Evolutionary conservation across 768 basidiomycete species (phyloP), one percentile per base, ranked within the genome.

Genomic region (Lactarius pseudohatsudake): DNA sequence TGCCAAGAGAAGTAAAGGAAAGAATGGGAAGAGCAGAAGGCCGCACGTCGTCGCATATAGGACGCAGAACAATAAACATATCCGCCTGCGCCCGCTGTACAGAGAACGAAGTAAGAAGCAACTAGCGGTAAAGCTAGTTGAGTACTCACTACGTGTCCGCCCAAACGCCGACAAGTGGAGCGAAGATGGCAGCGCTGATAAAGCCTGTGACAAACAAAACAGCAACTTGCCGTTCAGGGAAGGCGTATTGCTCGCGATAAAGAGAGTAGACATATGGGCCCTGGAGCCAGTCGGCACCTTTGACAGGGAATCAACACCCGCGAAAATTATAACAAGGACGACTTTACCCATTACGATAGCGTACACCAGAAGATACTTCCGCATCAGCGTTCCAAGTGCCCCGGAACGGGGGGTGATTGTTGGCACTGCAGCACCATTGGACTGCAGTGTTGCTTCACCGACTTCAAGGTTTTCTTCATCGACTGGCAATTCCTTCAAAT

Each of bases 121-220:
- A 22, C 28, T 13, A 32, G 30, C 34, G 26, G 11, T n/a, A 2
- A 32, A 57, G 18, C 18, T 34, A 8, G 40, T 4, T 18, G 15
- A 57, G 58, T 26, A 80, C 86, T 66, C 67, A 87, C 89, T 89
- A 82, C 74, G 88, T 85, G 74, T 91, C 90, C 9, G 90, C 91
- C 90, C 88, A 90, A 11, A 84, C 85, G 10, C 90, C 90, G 0
- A 91, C 83, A 4, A 90, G 72, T 3, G 91, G 91, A 2, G 89
- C 88, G 4, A 85, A 80, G 5, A 90, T 59, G 3, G 86, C 90
- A 3, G 87, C 90, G 16, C 87, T 86, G 50, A 88, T 70, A 73
- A 91, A 92, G 2, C 90, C 90, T 0, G 86, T 87, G n/a, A 92
- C 88, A 71, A 91, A 92, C 59, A 92, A 79, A 40, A 88, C 72